Conservation (phyloP, 257 asterid genomes). For the Penstemon barbatus region DNA sequence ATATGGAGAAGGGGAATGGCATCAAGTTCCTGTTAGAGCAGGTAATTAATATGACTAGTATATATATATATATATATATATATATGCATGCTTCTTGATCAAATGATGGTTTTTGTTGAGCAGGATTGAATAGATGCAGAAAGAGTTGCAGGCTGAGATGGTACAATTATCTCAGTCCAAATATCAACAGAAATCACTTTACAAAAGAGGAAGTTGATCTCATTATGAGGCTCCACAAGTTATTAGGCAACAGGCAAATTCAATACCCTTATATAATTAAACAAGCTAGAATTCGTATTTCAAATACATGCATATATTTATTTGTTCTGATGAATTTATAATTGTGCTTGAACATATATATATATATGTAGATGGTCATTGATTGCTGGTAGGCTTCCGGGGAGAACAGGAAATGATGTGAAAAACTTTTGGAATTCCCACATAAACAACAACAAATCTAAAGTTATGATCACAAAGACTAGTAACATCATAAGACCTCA, state of each 20-base stretch:
- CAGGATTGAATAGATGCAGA: slow-evolving; percentile 54
- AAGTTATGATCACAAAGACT: neutral
- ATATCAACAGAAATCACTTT: slow-evolving; percentile 44
- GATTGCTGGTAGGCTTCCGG: slow-evolving; percentile 38
- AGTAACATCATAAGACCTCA: slow-evolving; percentile 24
- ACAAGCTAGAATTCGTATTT: neutral
- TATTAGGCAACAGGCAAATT: slow-evolving; percentile 53
- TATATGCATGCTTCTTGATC: neutral
- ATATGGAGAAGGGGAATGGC: slow-evolving; percentile 63
- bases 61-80: neutral
- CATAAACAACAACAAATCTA: neutral
- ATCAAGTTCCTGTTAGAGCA: slow-evolving; percentile 50
- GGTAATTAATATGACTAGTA: slow-evolving; percentile 30
- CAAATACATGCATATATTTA: neutral
- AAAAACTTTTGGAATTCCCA: slow-evolving; percentile 42
- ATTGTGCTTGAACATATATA: slow-evolving; percentile 10
- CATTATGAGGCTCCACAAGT: slow-evolving; percentile 49
- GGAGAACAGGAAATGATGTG: slow-evolving; percentile 39
- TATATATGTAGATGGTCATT: slow-evolving; percentile 43
- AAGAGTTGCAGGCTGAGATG: slow-evolving; percentile 58
- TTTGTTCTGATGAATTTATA: neutral
- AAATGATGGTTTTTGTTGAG: neutral
- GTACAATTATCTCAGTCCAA: slow-evolving; percentile 47
- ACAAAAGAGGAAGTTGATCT: slow-evolving; percentile 47
- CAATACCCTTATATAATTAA: neutral